Conservation (phyloP, 192 early-diverging fungal genomes). For the Dimargaris cristalligena region DNA sequence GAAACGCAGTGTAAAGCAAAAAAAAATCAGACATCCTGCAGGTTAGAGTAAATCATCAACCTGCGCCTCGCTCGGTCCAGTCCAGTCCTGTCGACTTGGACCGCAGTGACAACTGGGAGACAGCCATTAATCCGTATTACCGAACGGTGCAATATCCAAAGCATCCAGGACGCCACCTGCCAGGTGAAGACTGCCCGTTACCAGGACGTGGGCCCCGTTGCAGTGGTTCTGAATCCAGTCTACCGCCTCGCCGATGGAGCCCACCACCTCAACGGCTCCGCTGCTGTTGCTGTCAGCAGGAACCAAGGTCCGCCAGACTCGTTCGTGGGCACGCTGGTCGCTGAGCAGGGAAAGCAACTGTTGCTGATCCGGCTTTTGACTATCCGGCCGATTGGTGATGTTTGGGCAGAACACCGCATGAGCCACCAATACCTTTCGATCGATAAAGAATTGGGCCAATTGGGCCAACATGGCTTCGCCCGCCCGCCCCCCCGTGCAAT, state of each 20-base stretch:
- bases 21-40: too few species aligned
- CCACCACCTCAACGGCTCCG: too few species aligned
- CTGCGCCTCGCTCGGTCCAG: too few species aligned
- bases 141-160: constrained; percentile 26
- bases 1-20: too few species aligned
- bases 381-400: constrained; percentile 39
- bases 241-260: constrained; percentile 55
- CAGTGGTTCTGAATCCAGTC: constrained; percentile 28
- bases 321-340: too few species aligned
- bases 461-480: constrained; percentile 44
- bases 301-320: too few species aligned
- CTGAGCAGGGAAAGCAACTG: constrained; percentile 30
- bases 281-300: too few species aligned
- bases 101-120: too few species aligned
- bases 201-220: constrained; percentile 41
- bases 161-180: constrained; percentile 70
- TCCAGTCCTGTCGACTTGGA: too few species aligned
- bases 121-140: too few species aligned
- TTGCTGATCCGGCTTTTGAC: constrained; percentile 50
- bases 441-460: constrained; percentile 27
- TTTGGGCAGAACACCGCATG: constrained; percentile 76
- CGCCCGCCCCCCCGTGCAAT: constrained; percentile 62
- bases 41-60: too few species aligned
- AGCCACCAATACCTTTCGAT: too few species aligned
- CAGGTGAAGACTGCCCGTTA: constrained; percentile 85